phyloP scores from a whole-genome alignment of 192 early-diverging fungal genomes.

The Backusella parvicylindrica region DNA sequence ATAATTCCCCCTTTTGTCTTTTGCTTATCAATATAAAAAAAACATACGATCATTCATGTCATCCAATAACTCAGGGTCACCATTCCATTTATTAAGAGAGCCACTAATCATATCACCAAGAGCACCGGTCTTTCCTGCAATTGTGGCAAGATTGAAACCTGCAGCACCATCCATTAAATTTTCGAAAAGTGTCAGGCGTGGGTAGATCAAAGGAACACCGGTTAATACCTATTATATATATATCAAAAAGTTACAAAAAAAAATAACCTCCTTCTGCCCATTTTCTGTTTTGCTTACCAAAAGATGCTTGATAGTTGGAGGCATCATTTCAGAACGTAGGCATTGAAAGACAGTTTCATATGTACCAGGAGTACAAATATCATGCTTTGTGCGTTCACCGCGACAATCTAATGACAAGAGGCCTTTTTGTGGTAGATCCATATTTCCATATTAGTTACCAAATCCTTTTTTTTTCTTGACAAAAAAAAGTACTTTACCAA shows the following conservation, averaged over 20 bases:
- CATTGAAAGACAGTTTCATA: constrained; percentile 59
- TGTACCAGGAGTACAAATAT: constrained; percentile 55
- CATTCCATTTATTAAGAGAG: constrained; percentile 49
- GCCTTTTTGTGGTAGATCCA: constrained; percentile 17
- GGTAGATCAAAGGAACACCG: constrained; percentile 77
- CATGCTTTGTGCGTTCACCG: constrained; percentile 62
- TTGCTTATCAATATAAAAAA: not conserved
- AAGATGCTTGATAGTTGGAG: constrained; percentile 59
- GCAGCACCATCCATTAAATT: constrained; percentile 56
- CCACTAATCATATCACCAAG: constrained; percentile 38
- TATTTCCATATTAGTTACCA: not conserved
- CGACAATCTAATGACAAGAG: constrained; percentile 70
- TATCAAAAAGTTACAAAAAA: too few relatives aligned
- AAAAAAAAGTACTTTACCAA: constrained; percentile 4
- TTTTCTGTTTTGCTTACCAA: constrained; percentile 27
- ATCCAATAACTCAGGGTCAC: constrained; percentile 81
- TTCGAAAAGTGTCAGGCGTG: constrained; percentile 67
- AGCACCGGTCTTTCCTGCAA: constrained; percentile 55
- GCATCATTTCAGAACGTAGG: constrained; percentile 45
- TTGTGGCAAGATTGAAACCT: constrained; percentile 50
- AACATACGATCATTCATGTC: constrained; percentile 77
- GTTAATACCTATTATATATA: constrained; percentile 38
- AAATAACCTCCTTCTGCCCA: too few relatives aligned
- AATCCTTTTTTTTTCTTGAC: not conserved
- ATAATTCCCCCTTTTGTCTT: not conserved